Percentiles rank a stretch among this genome's conserved stretches.
Evolutionary conservation across 768 basidiomycete species (phyloP).

Genomic region (Tremella fuciformis): DNA sequence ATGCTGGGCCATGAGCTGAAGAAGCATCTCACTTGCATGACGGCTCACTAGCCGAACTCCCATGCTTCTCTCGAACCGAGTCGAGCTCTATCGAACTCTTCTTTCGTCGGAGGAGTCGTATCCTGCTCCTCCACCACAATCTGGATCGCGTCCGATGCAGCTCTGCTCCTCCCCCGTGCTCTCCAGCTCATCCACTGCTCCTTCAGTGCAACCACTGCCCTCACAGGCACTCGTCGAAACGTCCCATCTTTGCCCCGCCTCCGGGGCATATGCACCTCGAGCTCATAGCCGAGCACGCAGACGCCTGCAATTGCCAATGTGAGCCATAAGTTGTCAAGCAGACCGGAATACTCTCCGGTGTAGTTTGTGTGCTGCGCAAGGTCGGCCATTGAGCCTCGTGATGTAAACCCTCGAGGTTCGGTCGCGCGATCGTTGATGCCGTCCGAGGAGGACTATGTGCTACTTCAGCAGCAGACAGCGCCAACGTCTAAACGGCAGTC

Average conservation of each 20-base stretch:
- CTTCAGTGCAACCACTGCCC: slow-evolving; percentile 21
- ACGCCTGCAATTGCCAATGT: slow-evolving; percentile 46
- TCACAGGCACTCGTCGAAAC: slow-evolving; percentile 30
- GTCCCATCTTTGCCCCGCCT: slow-evolving; percentile 39
- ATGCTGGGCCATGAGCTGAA: slow-evolving; percentile 22
- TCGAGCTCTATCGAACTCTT: slow-evolving; percentile 10
- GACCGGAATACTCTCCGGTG: slow-evolving; percentile 48
- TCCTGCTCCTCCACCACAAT: slow-evolving; percentile 6
- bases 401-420: too few species aligned
- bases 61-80: slow-evolving; percentile 46
- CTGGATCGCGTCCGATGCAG: slow-evolving; percentile 12
- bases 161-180: slow-evolving; percentile 7
- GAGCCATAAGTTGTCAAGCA: slow-evolving; percentile 46
- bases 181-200: slow-evolving; percentile 22
- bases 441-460: too few species aligned
- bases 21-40: neutral
- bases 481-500: too few species aligned
- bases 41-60: slow-evolving; percentile 49
- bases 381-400: slow-evolving; percentile 41
- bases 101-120: slow-evolving; percentile 5
- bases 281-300: slow-evolving; percentile 46
- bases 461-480: too few species aligned
- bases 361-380: slow-evolving; percentile 39
- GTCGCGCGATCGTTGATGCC: too few species aligned
- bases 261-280: slow-evolving; percentile 43